Conservation (phyloP, 805 yeast species). For the Barnettozyma vustinii region DNA sequence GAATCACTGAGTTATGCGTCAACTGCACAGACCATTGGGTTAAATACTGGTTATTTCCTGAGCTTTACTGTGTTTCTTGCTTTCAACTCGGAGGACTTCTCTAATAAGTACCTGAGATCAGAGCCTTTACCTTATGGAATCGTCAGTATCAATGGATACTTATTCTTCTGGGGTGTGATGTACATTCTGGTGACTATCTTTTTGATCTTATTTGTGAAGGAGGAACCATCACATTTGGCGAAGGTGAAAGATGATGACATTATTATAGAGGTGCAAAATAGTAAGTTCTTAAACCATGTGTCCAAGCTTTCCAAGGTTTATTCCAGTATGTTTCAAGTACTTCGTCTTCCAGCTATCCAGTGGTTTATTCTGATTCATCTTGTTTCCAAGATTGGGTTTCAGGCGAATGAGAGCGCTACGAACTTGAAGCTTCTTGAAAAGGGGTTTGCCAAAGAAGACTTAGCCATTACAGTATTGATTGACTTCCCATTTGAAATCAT, state of each 20-base stretch:
- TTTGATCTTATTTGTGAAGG: slow-evolving; percentile 57
- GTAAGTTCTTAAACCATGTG: slow-evolving; percentile 26
- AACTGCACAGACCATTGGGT: slow-evolving; percentile 94
- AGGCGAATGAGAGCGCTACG: slow-evolving; percentile 94
- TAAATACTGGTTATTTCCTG: slow-evolving; percentile 87
- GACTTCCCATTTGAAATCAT: slow-evolving; percentile 95
- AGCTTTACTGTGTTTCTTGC: slow-evolving; percentile 91
- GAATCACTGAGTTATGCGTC: slow-evolving; percentile 85
- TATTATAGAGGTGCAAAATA: slow-evolving; percentile 5
- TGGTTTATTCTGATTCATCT: slow-evolving; percentile 69
- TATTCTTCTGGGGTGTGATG: slow-evolving; percentile 70
- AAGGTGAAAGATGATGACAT: slow-evolving; percentile 5
- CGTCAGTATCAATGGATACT: slow-evolving; percentile 67
- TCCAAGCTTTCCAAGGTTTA: slow-evolving; percentile 41
- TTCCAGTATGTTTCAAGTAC: slow-evolving; percentile 59
- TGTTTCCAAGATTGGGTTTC: slow-evolving; percentile 85
- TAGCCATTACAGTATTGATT: slow-evolving; percentile 85
- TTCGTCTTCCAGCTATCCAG: slow-evolving; percentile 65
- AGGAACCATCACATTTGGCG: slow-evolving; percentile 54
- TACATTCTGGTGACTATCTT: slow-evolving; percentile 63
- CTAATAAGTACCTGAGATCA: slow-evolving; percentile 72
- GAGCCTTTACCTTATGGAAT: slow-evolving; percentile 60
- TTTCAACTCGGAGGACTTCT: slow-evolving; percentile 86
- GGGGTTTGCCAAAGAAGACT: slow-evolving; percentile 89
- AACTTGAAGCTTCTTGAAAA: slow-evolving; percentile 84